Percentiles rank a stretch among this genome's conserved stretches.
Evolutionary conservation across 805 yeast species (phyloP).

Genomic region (Wickerhamiella brachini): DNA sequence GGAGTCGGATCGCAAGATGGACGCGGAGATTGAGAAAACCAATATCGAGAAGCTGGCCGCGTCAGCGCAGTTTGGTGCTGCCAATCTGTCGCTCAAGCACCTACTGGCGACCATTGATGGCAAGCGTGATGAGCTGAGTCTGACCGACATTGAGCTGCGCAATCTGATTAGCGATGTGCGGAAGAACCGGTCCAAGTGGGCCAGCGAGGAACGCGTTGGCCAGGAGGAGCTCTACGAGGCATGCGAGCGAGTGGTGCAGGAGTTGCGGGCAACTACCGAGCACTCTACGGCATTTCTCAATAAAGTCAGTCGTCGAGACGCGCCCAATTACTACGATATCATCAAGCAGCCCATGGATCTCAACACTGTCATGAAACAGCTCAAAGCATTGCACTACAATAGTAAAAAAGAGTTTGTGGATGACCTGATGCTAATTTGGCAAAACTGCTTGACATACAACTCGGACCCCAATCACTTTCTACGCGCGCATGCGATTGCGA

Average conservation of each 20-base stretch:
- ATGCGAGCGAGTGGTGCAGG: constrained; percentile 87
- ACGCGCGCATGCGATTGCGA: constrained; percentile 84
- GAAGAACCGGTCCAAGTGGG: constrained; percentile 95
- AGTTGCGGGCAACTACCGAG: constrained; percentile 81
- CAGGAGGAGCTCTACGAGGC: constrained; percentile 97
- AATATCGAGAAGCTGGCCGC: constrained; percentile 10
- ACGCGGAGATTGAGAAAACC: constrained; percentile 18
- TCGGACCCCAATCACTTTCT: constrained; percentile 89
- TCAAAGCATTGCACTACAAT: constrained; percentile 67
- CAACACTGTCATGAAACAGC: constrained; percentile 82
- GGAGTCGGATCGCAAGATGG: constrained; percentile 60
- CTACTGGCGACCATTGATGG: constrained; percentile 64
- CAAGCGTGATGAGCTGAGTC: constrained; percentile 53
- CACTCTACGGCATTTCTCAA: constrained; percentile 93
- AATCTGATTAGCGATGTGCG: constrained; percentile 83
- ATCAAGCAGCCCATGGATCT: constrained; percentile 94
- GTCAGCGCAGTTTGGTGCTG: constrained; percentile 50
- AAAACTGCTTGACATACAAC: constrained; percentile 81
- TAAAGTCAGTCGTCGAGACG: constrained; percentile 94
- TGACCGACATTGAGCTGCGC: constrained; percentile 73
- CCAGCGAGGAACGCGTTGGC: constrained; percentile 86
- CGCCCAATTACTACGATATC: constrained; percentile 86
- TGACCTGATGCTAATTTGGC: constrained; percentile 91
- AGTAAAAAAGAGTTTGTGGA: constrained; percentile 87
- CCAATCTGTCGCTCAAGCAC: constrained; percentile 65